Conservation (phyloP, 2,329 filamentous ascomycete genomes). For the Fusarium brevicatenulatum region DNA sequence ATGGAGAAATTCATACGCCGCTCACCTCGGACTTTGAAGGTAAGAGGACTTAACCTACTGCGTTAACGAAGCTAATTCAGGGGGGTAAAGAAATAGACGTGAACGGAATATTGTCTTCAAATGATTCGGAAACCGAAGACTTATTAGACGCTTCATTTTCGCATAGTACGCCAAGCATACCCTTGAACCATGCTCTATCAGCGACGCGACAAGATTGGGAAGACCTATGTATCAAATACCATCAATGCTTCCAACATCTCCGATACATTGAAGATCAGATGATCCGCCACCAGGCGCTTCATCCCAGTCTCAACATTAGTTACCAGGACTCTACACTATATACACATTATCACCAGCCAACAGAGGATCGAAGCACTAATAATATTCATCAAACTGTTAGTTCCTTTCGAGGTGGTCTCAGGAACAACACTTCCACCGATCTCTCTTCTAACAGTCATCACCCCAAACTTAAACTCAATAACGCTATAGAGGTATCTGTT, state of each 20-base stretch:
- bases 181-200: neutral
- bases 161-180: neutral
- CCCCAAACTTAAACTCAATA: neutral
- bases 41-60: neutral
- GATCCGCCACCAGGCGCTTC: neutral
- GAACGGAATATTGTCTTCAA: neutral
- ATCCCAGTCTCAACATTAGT: neutral
- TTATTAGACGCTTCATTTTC: neutral
- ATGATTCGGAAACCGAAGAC: neutral
- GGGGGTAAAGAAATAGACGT: neutral
- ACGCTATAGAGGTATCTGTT: neutral
- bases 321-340: too few species aligned
- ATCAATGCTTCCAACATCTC: neutral
- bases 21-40: neutral
- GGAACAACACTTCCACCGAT: neutral
- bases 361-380: rapidly evolving
- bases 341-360: rapidly evolving
- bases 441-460: neutral
- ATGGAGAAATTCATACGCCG: neutral
- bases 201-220: neutral
- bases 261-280: neutral
- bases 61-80: neutral
- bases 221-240: neutral
- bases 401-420: rapidly evolving
- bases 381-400: too few species aligned